phyloP scores from a whole-genome alignment of 2,329 filamentous ascomycete genomes.

The Penicillium sp. region DNA sequence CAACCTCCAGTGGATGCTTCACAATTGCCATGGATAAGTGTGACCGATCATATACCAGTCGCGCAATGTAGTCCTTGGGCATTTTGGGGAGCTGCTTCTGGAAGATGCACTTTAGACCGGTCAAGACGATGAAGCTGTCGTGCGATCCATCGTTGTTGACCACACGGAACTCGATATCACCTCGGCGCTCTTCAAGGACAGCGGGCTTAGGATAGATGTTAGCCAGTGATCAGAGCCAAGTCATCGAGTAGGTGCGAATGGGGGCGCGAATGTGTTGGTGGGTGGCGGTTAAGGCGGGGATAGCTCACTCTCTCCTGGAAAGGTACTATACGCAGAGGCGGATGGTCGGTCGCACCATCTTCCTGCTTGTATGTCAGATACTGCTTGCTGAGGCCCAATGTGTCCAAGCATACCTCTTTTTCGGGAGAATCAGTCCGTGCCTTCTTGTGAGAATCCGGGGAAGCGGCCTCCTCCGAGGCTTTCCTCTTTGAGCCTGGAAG shows the following conservation, averaged over 20 bases:
- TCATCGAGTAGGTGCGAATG: background rate
- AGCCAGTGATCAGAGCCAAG: constrained; percentile 20
- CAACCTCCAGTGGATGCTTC: constrained; percentile 92
- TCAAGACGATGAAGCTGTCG: constrained; percentile 89
- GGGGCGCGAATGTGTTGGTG: background rate
- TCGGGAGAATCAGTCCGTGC: constrained; percentile 46
- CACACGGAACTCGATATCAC: constrained; percentile 93
- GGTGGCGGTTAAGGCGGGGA: background rate
- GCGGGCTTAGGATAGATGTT: constrained; percentile 56
- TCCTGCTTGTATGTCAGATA: constrained; percentile 34
- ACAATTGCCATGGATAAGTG: constrained; percentile 96
- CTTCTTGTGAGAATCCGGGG: constrained; percentile 45
- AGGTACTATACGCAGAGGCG: constrained; percentile 61
- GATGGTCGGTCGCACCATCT: constrained; percentile 43
- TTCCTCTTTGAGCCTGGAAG: constrained; percentile 43
- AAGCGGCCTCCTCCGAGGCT: constrained; percentile 46
- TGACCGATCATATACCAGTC: constrained; percentile 93
- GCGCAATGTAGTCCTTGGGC: constrained; percentile 98
- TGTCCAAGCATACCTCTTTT: constrained; percentile 28
- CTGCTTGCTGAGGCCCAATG: background rate
- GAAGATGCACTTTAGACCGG: constrained; percentile 94
- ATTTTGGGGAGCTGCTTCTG: constrained; percentile 98
- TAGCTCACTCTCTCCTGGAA: constrained; percentile 76
- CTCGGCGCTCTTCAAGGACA: constrained; percentile 85
- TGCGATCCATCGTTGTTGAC: constrained; percentile 92